These are phyloP conservation scores for Sarocladium kiliense DNA, from an alignment of 2,329 filamentous ascomycete genomes.

Conservation along the genomic window DNA sequence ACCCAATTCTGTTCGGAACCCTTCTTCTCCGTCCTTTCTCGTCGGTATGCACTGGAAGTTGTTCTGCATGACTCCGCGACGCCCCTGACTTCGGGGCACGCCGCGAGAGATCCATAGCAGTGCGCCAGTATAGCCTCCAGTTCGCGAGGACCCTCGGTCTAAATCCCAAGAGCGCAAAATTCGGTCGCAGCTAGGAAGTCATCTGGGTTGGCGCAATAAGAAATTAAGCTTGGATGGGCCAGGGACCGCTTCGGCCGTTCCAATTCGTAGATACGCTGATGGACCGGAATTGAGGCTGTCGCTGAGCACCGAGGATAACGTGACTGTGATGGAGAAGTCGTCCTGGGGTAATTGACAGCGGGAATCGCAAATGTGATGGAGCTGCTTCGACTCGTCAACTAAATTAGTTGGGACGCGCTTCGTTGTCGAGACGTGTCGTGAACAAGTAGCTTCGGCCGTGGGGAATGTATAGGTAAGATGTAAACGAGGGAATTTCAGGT, in stretches of 20 bases:
- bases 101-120: slow-evolving; percentile 52
- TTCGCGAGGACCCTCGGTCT: not conserved
- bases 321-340: too few relatives aligned
- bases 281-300: too few relatives aligned
- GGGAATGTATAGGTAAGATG: not conserved
- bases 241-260: too few relatives aligned
- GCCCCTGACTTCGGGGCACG: slow-evolving; percentile 42
- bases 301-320: too few relatives aligned
- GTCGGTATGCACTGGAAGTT: slow-evolving; percentile 37
- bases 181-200: not conserved
- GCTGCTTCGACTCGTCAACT: too few relatives aligned
- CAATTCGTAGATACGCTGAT: too few relatives aligned
- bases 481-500: not conserved
- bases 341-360: too few relatives aligned
- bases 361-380: too few relatives aligned
- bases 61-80: slow-evolving; percentile 30
- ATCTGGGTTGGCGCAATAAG: too few relatives aligned
- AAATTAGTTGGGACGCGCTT: too few relatives aligned
- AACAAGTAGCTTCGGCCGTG: not conserved
- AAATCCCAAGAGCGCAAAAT: not conserved
- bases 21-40: slow-evolving; percentile 38
- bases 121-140: not conserved
- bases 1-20: slow-evolving; percentile 56
- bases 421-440: not conserved
- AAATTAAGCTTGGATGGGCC: too few relatives aligned